Percentiles rank a stretch among this genome's conserved stretches.
Conservation (phyloP, 139 green algal species). For the Dunaliella sp. region DNA sequence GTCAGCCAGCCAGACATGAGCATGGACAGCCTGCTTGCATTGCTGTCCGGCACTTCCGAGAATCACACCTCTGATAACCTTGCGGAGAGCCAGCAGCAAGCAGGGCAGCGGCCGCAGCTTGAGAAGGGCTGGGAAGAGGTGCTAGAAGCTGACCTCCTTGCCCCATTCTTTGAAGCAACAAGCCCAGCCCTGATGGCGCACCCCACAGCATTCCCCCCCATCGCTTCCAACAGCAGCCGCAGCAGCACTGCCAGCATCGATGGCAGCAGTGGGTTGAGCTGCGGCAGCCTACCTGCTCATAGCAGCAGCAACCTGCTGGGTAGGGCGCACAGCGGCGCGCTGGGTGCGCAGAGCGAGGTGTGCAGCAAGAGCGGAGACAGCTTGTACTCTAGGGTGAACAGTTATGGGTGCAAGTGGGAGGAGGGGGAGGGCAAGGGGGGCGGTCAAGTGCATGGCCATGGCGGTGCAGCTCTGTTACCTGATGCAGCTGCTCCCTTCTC, state of each 20-base stretch:
- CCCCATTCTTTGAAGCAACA: neutral
- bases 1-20: neutral
- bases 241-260: constrained; percentile 1
- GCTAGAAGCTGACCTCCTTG: neutral
- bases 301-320: neutral
- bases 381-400: neutral
- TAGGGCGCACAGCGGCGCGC: neutral
- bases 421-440: constrained; percentile 51
- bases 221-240: no score
- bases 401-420: constrained; percentile 55
- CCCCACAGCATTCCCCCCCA: neutral
- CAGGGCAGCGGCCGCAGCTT: neutral
- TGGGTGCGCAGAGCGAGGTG: no score
- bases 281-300: neutral
- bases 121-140: neutral
- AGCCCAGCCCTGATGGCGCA: neutral
- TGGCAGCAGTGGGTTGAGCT: constrained; percentile 3
- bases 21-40: neutral
- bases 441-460: constrained; percentile 51
- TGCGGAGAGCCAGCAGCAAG: neutral
- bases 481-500: neutral
- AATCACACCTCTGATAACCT: neutral
- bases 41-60: neutral
- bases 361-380: neutral
- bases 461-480: neutral